Evolutionary conservation across 257 asterid species (phyloP).

Genomic region (Rubia yunnanensis): DNA sequence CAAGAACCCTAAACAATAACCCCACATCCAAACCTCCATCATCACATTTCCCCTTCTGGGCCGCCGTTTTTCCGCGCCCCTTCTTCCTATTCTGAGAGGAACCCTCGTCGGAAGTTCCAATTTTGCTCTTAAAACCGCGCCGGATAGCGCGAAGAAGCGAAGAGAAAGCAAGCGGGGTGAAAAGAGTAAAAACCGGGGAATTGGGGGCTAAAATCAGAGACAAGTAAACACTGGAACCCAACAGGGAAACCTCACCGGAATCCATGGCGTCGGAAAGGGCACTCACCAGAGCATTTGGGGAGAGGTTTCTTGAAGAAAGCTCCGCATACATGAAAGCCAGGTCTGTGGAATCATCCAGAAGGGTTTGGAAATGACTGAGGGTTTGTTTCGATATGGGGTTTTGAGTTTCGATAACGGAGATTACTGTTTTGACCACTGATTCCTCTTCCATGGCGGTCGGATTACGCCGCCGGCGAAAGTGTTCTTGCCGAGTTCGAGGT

Average conservation of each 20-base stretch:
- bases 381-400: constrained; percentile 34
- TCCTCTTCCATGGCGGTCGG: constrained; percentile 27
- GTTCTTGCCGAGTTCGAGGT: neutral
- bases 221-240: constrained; percentile 67
- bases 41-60: constrained; percentile 23
- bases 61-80: constrained; percentile 31
- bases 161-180: constrained; percentile 81
- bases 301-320: constrained; percentile 52
- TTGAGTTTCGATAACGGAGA: constrained; percentile 43
- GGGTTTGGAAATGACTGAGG: constrained; percentile 47
- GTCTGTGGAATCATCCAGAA: constrained; percentile 57
- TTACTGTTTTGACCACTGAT: constrained; percentile 33
- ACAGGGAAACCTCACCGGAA: constrained; percentile 45
- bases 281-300: constrained; percentile 28
- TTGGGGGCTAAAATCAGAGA: constrained; percentile 69
- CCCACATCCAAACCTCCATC: constrained; percentile 44
- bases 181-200: constrained; percentile 78
- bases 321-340: constrained; percentile 45
- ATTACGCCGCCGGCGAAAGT: neutral
- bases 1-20: constrained; percentile 49
- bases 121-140: constrained; percentile 41
- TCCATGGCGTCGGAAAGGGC: constrained; percentile 67
- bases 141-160: constrained; percentile 66
- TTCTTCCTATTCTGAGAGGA: constrained; percentile 32
- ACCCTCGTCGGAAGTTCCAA: constrained; percentile 21